Base-by-base conservation (phyloP, 176 grass and related monocot genomes). In the Avena atlantica region DNA sequence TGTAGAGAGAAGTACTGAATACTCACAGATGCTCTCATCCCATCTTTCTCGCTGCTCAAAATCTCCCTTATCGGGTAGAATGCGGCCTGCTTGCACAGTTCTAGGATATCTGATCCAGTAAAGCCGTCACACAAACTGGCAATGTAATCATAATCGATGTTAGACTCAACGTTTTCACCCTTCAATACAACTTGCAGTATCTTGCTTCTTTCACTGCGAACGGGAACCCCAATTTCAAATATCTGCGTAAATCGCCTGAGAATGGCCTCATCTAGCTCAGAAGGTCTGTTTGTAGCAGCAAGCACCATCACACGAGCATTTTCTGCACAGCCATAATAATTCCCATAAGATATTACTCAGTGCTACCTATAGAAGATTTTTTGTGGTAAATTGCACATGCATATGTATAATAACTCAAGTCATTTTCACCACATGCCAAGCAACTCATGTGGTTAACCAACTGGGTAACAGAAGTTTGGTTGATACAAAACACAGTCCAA, bases 221-320 rank as follows among this genome's bases (percentile, higher is more conserved):
- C 89, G 71, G 97, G 97, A 63, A 93, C 69, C 61, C 97, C 94
- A 44, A 99, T 94, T 87, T 99, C 97, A 88, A 99, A 99, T 81
- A 81, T 94, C 74, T 96, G 97, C 1, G 94, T 99, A 82, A 99
- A 99, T 9, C 97, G 92, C 64, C 97, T 90, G 19, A 99, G 87
- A 69, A 99, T 99, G 60, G 97, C 97, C 67, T 96, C 97, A 69
- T 99, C 97, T 79, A 99, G 84, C 81, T 94, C 97, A 19, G 92
- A 93, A 77, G 97, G 97, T 25, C 97, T 91, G 78, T 99, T 99
- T 78, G 97, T 99, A 48, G 97, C 97, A 85, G 97, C 97, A 88
- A 99, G 94, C 63, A 99, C 97, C 97, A 96, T 99, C 86, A 99
- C 97, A 68, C 91, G 90, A 53, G 97, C 97, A 91, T 96, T 89